Percentiles rank a stretch among this genome's conserved stretches.
phyloP scores from a whole-genome alignment of 2,329 filamentous ascomycete genomes.

The Aureobasidium sp. region DNA sequence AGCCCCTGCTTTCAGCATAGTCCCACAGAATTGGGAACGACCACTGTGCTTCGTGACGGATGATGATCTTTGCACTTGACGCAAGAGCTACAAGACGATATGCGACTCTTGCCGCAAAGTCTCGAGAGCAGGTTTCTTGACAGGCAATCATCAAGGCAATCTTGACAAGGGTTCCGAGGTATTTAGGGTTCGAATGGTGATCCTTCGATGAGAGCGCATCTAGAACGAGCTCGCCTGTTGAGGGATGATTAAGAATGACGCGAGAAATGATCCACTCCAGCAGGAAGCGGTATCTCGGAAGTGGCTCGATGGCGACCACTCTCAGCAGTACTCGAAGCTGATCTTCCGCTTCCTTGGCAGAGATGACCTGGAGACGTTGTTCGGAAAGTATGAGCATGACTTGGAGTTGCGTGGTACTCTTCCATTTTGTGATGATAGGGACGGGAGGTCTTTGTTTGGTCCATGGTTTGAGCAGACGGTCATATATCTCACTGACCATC shows the following conservation, averaged over 20 bases:
- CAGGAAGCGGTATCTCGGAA: slow-evolving; percentile 39
- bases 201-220: slow-evolving; percentile 30
- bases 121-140: slow-evolving; percentile 26
- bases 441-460: slow-evolving; percentile 32
- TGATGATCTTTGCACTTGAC: slow-evolving; percentile 41
- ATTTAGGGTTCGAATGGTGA: slow-evolving; percentile 39
- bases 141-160: slow-evolving; percentile 35
- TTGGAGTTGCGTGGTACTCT: slow-evolving; percentile 40
- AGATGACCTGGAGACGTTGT: slow-evolving; percentile 20
- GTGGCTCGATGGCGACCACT: slow-evolving; percentile 36
- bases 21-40: slow-evolving; percentile 37
- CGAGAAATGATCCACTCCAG: slow-evolving; percentile 41
- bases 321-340: slow-evolving; percentile 31
- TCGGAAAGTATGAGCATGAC: slow-evolving; percentile 36
- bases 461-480: slow-evolving; percentile 34
- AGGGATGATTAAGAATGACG: slow-evolving; percentile 29
- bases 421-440: slow-evolving; percentile 39
- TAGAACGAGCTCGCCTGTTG: slow-evolving; percentile 26
- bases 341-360: slow-evolving; percentile 18
- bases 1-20: slow-evolving; percentile 27
- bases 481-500: slow-evolving; percentile 24
- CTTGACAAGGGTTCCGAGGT: slow-evolving; percentile 39
- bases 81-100: slow-evolving; percentile 35
- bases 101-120: slow-evolving; percentile 31
- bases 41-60: slow-evolving; percentile 46